Evolutionary conservation across 306 rosid species (phyloP).

Genomic region (Elaeagnus macrophylla): DNA sequence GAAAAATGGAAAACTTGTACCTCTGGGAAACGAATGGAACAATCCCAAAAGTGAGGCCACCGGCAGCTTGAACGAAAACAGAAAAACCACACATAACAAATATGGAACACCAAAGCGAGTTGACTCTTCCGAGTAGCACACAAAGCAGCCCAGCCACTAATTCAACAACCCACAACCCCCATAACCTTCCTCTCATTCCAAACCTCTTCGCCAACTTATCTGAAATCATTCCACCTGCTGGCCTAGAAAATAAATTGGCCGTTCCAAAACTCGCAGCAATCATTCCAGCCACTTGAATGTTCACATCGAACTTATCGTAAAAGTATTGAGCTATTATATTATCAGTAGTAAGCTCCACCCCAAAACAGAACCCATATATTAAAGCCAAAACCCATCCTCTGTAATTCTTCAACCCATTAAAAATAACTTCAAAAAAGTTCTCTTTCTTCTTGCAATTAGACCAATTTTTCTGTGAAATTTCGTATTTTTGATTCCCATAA

Average conservation of each 20-base stretch:
- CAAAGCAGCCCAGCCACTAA: constrained; percentile 40
- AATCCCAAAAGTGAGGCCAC: constrained; percentile 47
- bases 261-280: constrained; percentile 55
- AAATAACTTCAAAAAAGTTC: constrained; percentile 1
- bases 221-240: constrained; percentile 42
- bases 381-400: constrained; percentile 48
- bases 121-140: constrained; percentile 34
- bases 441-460: background rate
- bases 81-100: constrained; percentile 42
- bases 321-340: constrained; percentile 46
- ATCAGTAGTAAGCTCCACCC: constrained; percentile 49
- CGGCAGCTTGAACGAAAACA: constrained; percentile 41
- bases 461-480: background rate
- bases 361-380: constrained; percentile 32
- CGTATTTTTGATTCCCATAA: constrained; percentile 7
- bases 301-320: constrained; percentile 41
- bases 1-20: constrained; percentile 9
- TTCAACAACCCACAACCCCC: constrained; percentile 47
- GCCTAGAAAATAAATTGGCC: constrained; percentile 45
- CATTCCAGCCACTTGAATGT: constrained; percentile 33
- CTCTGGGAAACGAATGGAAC: constrained; percentile 54
- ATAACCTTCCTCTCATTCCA: constrained; percentile 52
- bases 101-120: constrained; percentile 39
- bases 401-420: constrained; percentile 33
- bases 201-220: constrained; percentile 38